A percentile compares a stretch with the other conserved stretches of the same genome.
These are phyloP conservation scores for Albizia julibrissin DNA, from an alignment of 306 rosid genomes.

Conservation along the genomic window DNA sequence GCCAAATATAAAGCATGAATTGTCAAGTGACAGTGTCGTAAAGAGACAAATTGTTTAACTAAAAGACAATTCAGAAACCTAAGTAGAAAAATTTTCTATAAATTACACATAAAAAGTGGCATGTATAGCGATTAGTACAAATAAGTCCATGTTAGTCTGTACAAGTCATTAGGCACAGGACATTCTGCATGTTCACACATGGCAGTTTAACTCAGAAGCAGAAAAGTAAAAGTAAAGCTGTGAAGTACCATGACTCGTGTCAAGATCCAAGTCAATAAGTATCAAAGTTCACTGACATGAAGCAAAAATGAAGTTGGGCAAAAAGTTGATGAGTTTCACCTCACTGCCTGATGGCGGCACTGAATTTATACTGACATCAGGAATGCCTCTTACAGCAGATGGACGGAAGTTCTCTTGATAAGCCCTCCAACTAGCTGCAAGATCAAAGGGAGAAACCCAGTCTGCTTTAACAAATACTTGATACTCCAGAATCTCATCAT, in stretches of 20 bases:
- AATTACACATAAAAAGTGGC: conserved; percentile 15
- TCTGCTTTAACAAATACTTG: conserved; percentile 82
- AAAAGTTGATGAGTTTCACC: conserved; percentile 45
- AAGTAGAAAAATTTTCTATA: background rate
- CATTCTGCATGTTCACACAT: background rate
- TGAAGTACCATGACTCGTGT: background rate
- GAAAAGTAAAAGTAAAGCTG: background rate
- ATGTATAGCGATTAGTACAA: background rate
- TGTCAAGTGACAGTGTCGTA: background rate
- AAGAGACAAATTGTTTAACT: background rate
- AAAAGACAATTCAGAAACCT: background rate
- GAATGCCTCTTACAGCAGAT: conserved; percentile 89
- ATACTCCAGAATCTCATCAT: conserved; percentile 74
- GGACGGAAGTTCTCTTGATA: conserved; percentile 92
- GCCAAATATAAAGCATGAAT: background rate
- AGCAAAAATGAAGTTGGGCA: background rate
- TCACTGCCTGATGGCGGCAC: conserved; percentile 65
- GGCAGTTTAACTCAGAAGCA: background rate
- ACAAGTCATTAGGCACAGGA: background rate
- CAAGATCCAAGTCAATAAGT: background rate
- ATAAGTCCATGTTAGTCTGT: background rate
- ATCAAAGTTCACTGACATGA: background rate
- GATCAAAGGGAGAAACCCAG: conserved; percentile 96
- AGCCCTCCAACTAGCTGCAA: conserved; percentile 99
- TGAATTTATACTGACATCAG: conserved; percentile 88